Base-by-base conservation (phyloP, 2,329 filamentous ascomycete genomes). In the Exophiala aquamarina region DNA sequence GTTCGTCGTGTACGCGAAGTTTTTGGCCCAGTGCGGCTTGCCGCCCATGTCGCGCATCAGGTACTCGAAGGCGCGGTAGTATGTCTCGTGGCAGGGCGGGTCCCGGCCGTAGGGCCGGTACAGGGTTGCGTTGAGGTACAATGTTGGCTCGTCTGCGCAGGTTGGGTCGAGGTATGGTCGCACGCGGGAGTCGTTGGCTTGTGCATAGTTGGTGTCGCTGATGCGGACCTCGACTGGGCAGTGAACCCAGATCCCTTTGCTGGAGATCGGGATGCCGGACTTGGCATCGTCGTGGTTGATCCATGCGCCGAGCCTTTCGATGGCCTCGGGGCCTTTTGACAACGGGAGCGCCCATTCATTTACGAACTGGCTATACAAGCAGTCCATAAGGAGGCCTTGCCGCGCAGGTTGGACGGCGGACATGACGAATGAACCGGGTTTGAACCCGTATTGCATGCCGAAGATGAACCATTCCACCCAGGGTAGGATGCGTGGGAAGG, bases 331-430 rank as follows among this genome's bases (percentile, higher is more conserved):
- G 0, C 93, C 93, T 57, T 86, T 86, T 54, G 82, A 74, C 1
- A 98, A 76, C 1, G 93, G 92, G 5, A 98, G 78, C 0, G 92
- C 92, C 93, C 93, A 98, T 66, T 98, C 93, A 66, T 98, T 96
- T 56, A 98, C 93, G 61, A 89, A 95, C 64, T 98, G 93, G n/a
- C 87, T 92, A 74, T 96, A 98, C 4, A 97, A 79, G 63, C 93
- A 98, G 72, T 98, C 93, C 87, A 98, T 92, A 42, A 96, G 76
- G 36, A 97, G 79, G 10, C 90, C 92, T 55, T 85, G 75, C 50
- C 86, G 82, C 54, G 86, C 87, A 17, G 86, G 83, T 67, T 96
- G 87, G 14, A 96, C 81, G 4, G 86, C 92, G n/a, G 78, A 76
- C 32, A 82, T 86, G 42, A 77, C 76, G 3, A 76, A 78, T 40